Evolutionary conservation across 2,329 filamentous ascomycete genomes (phyloP).

Genomic region (Bimuria novae-zelandiae): DNA sequence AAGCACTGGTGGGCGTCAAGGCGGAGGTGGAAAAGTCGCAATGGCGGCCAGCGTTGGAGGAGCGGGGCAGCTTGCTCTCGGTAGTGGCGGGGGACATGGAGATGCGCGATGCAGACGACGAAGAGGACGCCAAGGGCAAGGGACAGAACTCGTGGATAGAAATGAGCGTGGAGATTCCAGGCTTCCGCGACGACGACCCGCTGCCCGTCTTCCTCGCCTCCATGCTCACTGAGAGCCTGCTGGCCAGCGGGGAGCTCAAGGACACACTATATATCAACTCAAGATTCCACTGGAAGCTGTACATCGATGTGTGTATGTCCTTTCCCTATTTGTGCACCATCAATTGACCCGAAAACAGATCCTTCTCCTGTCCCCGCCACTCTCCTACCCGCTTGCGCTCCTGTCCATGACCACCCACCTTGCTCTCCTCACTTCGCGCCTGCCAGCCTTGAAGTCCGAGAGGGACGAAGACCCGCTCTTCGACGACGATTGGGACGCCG

Average conservation of each 20-base stretch:
- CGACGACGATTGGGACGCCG: conserved; percentile 94
- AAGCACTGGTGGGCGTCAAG: conserved; percentile 95
- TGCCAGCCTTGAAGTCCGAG: conserved; percentile 85
- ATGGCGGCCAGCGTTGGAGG: conserved; percentile 27
- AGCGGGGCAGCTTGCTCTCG: conserved; percentile 30
- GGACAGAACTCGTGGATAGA: conserved; percentile 79
- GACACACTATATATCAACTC: conserved; percentile 83
- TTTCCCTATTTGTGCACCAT: background rate
- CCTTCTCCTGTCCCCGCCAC: conserved; percentile 86
- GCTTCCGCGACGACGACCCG: conserved; percentile 87
- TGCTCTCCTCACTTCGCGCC: conserved; percentile 82
- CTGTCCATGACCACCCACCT: conserved; percentile 93
- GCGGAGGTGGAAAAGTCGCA: conserved; percentile 83
- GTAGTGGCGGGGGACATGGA: conserved; percentile 44
- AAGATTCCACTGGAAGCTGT: conserved; percentile 95
- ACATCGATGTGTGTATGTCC: conserved; percentile 75
- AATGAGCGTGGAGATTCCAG: conserved; percentile 88
- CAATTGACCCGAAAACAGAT: conserved; percentile 60
- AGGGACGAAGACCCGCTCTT: conserved; percentile 96
- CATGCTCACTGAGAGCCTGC: conserved; percentile 86
- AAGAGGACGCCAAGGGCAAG: conserved; percentile 36
- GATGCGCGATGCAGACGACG: conserved; percentile 46
- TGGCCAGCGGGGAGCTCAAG: conserved; percentile 69
- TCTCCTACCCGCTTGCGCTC: conserved; percentile 90
- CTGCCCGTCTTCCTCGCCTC: conserved; percentile 83